Evolutionary conservation across 2,329 filamentous ascomycete species (phyloP), one percentile per base, ranked within the genome.

Genomic region (Aspergillus sp.): DNA sequence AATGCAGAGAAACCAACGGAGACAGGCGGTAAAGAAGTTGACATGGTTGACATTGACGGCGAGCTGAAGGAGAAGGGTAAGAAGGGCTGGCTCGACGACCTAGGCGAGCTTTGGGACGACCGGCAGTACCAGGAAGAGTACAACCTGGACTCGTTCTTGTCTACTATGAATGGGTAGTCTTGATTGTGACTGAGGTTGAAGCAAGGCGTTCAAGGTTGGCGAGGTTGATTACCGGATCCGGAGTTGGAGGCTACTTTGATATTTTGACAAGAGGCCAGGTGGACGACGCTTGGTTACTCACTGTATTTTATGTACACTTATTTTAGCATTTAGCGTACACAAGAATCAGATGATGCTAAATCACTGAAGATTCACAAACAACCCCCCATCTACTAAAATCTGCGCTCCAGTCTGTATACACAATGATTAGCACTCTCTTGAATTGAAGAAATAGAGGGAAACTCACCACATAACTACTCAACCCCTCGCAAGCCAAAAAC

Each of bases 121-220:
- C 88, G 88, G 72, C 93, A 97, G 79, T 99, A 99, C 75, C 92
- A 97, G 77, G 95, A 99, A 79, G 96, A 96, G 75, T 98, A 97
- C 74, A 91, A 98, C 73, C 79, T 99, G 65, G 92, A 96, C 68
- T 93, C 91, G 3, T 99, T 98, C 79, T 83, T 99, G 79, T 93
- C 92, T 74, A 96, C 86, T 66, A 97, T 99, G 91, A 90, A 91
- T 70, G 77, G 71, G 55, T 80, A 54, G 69, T 20, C 19, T 34
- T 24, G 51, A 39, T 27, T 27, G 17, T 44, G 41, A 13, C 41
- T 33, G n/a, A 27, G 27, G 27, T 11, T 54, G 51, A 41, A 54
- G 42, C 44, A 47, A 39, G 51, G 51, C 51, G 51, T 54, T 20
- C 20, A 20, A 20, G 20, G 20, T 20, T 54, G 30, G 42, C 34